phyloP scores from a whole-genome alignment of 768 basidiomycete species.

The Hydnomerulius pinastri region DNA sequence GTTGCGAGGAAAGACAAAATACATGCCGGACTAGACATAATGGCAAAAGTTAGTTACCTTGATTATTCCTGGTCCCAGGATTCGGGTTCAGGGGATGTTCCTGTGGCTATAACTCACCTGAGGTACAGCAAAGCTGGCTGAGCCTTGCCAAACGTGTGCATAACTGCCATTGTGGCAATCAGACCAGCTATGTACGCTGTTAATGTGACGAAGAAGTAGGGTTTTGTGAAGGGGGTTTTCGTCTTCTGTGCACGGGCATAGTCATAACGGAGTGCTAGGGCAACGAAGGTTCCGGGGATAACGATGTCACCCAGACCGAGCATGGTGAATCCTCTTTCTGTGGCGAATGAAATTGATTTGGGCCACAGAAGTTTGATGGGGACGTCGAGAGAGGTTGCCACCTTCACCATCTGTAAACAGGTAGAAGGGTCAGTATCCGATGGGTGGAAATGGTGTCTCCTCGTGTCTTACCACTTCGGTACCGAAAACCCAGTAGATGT shows the following conservation, averaged over 20 bases:
- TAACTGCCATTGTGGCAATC: constrained; percentile 74
- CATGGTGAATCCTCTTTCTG: constrained; percentile 73
- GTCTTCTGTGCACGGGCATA: constrained; percentile 44
- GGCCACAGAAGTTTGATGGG: constrained; percentile 94
- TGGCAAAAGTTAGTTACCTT: not conserved
- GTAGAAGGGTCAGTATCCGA: constrained; percentile 5
- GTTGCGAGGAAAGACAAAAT: constrained; percentile 67
- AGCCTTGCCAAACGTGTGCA: constrained; percentile 75
- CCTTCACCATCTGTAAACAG: constrained; percentile 77
- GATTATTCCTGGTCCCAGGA: not conserved
- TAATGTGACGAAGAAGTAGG: constrained; percentile 75
- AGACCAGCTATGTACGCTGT: constrained; percentile 76
- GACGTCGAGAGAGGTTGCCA: constrained; percentile 85
- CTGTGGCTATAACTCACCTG: constrained; percentile 51
- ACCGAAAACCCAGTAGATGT: constrained; percentile 95
- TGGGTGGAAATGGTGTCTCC: not conserved
- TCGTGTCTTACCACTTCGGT: constrained; percentile 70
- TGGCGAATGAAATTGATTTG: constrained; percentile 55
- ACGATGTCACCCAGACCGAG: constrained; percentile 91
- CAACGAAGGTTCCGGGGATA: constrained; percentile 68
- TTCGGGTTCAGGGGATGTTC: not conserved
- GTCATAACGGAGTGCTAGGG: constrained; percentile 88
- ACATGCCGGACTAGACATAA: constrained; percentile 63
- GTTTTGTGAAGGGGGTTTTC: constrained; percentile 51
- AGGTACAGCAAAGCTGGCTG: constrained; percentile 95